phyloP scores from a whole-genome alignment of 2,329 filamentous ascomycete genomes.

The Dryadomyces quercivorus region DNA sequence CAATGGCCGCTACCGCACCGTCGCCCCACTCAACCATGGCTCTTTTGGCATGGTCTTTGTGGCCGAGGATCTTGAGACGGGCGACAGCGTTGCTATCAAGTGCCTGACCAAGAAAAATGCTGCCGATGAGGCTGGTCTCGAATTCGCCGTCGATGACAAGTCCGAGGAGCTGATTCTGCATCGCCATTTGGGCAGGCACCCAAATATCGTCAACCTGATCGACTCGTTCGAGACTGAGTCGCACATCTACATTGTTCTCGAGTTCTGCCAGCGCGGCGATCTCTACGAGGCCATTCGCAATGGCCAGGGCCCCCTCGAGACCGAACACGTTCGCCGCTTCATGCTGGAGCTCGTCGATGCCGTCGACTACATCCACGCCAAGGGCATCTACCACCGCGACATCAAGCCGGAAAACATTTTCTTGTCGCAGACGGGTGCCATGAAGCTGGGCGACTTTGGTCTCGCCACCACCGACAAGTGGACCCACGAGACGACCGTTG shows the following conservation, averaged over 20 bases:
- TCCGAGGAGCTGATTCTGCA: constrained; percentile 75
- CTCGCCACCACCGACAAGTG: constrained; percentile 80
- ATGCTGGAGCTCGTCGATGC: constrained; percentile 91
- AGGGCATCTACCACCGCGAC: constrained; percentile 89
- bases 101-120: constrained; percentile 77
- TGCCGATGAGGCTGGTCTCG: constrained; percentile 43
- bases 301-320: constrained; percentile 79
- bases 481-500: constrained; percentile 87
- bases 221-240: constrained; percentile 85
- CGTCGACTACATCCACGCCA: constrained; percentile 79
- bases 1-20: constrained; percentile 78
- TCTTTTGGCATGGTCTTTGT: constrained; percentile 98
- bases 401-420: constrained; percentile 99
- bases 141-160: constrained; percentile 67
- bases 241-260: constrained; percentile 84
- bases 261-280: constrained; percentile 91
- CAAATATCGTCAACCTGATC: constrained; percentile 87
- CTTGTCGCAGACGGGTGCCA: constrained; percentile 67
- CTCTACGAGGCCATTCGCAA: constrained; percentile 93
- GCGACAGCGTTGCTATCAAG: constrained; percentile 84
- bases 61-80: constrained; percentile 66
- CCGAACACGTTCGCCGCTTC: constrained; percentile 91
- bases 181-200: constrained; percentile 62
- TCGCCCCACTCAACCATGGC: constrained; percentile 93
- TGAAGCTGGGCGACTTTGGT: constrained; percentile 97